Evolutionary conservation across 768 basidiomycete species (phyloP), one percentile per base, ranked within the genome.

Genomic region (Xerocomellus dryophilus): DNA sequence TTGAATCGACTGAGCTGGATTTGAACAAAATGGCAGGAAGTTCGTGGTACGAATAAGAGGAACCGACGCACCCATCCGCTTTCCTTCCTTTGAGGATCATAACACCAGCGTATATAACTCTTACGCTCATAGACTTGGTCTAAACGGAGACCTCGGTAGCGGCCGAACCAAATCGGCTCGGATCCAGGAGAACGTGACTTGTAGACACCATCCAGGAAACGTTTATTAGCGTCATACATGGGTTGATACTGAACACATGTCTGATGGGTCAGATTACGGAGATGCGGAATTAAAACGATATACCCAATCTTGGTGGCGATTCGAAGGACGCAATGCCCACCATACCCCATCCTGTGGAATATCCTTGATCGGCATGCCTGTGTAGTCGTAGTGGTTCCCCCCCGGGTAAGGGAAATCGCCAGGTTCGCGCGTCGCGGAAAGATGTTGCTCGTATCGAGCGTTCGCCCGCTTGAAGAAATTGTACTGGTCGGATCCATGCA

Each of bases 111-210:
- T 1, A 61, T 39, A 14, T 32, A 63, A 5, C 36, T 0, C 25
- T 15, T 38, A 2, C 64, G 47, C 18, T 46, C 9, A 15, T 50
- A 59, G 5, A 14, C 61, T 12, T 55, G 50, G 23, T 68, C 53
- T 15, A 66, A 21, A 7, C 49, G 57, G 3, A 45, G 35, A 43
- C 66, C 66, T 7, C 5, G n/a, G 25, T 59, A 66, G n/a, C 43
- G 43, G 23, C 64, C 55, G 10, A 64, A 66, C 61, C 57, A 66
- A 20, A 68, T 58, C 3, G 4, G 36, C 7, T 59, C 61, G 11
- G 61, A 68, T 1, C 64, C 66, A 7, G 61, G 66, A 5, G 66
- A 68, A 31, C 59, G 55, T 7, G 35, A 49, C 14, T 29, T 20
- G 41, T 61, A 63, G 4, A 41, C 5, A 1, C 51, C 34, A 7